Conservation (phyloP, 371 early-diverging fungal genomes). For the Actinomortierella wolfii region DNA sequence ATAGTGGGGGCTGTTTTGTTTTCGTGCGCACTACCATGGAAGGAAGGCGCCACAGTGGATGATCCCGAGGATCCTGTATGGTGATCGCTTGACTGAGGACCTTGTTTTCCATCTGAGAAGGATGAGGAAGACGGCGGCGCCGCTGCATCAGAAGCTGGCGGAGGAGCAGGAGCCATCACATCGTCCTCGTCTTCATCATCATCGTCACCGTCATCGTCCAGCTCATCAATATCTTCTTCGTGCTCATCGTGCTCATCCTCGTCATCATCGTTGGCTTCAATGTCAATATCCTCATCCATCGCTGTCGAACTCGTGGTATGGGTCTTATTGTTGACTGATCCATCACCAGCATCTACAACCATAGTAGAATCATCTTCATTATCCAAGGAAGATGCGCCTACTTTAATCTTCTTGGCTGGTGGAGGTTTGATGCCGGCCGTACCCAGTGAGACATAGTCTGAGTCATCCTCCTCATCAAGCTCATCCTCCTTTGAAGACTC, state of each 20-base stretch:
- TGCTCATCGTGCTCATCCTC: not conserved
- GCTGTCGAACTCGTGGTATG: not conserved
- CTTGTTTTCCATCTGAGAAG: too few relatives aligned
- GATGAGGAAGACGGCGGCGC: too few relatives aligned
- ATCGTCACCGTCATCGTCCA: conserved; percentile 7
- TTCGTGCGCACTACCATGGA: too few relatives aligned
- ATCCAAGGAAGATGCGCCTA: conserved; percentile 11
- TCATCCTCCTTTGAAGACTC: conserved; percentile 1
- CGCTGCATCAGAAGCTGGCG: too few relatives aligned
- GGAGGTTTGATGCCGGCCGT: conserved; percentile 11
- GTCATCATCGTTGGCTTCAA: conserved; percentile 11
- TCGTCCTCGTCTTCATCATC: conserved; percentile 13
- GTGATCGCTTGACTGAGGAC: too few relatives aligned
- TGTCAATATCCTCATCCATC: not conserved
- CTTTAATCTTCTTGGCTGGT: not conserved
- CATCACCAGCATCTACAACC: not conserved
- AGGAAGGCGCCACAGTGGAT: too few relatives aligned
- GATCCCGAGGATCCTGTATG: too few relatives aligned
- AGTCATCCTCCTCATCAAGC: conserved; percentile 17
- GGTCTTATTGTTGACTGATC: not conserved
- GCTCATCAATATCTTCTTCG: not conserved
- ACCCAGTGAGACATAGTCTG: conserved; percentile 13
- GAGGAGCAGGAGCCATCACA: conserved; percentile 18
- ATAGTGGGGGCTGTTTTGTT: too few relatives aligned
- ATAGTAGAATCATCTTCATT: conserved; percentile 10